phyloP scores from a whole-genome alignment of 1,284 basidiomycete genomes.

The Sanghuangporus baumii region DNA sequence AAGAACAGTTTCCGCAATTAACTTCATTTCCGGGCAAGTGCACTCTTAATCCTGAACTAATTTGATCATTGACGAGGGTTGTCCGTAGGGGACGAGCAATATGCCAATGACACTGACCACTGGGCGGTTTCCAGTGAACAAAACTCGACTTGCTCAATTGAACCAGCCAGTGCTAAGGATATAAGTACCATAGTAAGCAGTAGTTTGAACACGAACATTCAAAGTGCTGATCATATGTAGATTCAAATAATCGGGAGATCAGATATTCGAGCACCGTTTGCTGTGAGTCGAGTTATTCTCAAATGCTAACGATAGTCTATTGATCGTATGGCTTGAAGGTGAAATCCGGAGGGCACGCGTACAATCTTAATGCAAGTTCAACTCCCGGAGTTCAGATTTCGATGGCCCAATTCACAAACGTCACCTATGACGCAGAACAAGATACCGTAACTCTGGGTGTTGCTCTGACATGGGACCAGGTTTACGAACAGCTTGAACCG shows the following conservation, averaged over 20 bases:
- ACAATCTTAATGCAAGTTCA: constrained; percentile 22
- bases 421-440: constrained; percentile 14
- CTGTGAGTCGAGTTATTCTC: constrained; percentile 1
- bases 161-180: constrained; percentile 8
- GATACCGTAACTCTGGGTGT: constrained; percentile 18
- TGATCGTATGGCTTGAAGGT: constrained; percentile 13
- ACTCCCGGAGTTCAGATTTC: constrained; percentile 25
- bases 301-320: background rate
- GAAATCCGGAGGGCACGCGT: constrained; percentile 23
- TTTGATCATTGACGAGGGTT: background rate
- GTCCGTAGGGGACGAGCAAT: constrained; percentile 10
- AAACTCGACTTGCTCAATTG: constrained; percentile 16
- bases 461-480: constrained; percentile 22
- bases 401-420: constrained; percentile 19
- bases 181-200: constrained; percentile 9
- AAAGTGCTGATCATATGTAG: background rate
- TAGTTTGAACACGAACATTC: background rate
- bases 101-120: constrained; percentile 12
- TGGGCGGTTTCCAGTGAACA: constrained; percentile 9
- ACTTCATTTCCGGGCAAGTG: constrained; percentile 12
- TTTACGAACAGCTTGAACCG: constrained; percentile 20
- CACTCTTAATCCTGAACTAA: background rate
- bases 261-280: constrained; percentile 17
- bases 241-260: constrained; percentile 8
- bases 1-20: constrained; percentile 7